Conservation (phyloP, 306 rosid genomes). For the Calophaca sinica region DNA sequence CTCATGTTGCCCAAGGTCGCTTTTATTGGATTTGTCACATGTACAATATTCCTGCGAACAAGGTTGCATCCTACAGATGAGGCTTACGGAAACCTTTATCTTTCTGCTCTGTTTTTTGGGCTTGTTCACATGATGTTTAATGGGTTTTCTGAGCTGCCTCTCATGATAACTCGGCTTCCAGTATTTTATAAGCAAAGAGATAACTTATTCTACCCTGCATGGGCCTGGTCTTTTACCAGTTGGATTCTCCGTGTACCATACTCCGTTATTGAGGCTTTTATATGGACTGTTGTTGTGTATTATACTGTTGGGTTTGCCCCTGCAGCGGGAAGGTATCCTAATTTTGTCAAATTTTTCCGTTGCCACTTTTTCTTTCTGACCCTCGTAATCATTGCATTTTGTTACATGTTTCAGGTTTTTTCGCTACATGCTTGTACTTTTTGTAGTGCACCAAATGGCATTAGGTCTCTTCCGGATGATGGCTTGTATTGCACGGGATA, state of each 20-base stretch:
- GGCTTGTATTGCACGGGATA: constrained; percentile 82
- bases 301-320: constrained; percentile 92
- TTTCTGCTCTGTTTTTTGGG: constrained; percentile 83
- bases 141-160: constrained; percentile 83
- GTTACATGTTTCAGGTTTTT: constrained; percentile 76
- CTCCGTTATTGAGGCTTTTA: constrained; percentile 76
- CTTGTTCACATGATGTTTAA: constrained; percentile 92
- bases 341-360: constrained; percentile 4
- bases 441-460: constrained; percentile 89
- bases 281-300: constrained; percentile 84
- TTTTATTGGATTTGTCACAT: constrained; percentile 77
- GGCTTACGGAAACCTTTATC: constrained; percentile 69
- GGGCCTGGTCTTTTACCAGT: constrained; percentile 81
- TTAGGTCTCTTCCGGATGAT: constrained; percentile 86
- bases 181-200: constrained; percentile 92
- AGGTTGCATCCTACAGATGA: constrained; percentile 73
- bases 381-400: constrained; percentile 35
- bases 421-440: constrained; percentile 76
- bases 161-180: constrained; percentile 84
- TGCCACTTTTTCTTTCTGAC: background rate
- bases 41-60: constrained; percentile 74
- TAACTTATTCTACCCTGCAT: constrained; percentile 83
- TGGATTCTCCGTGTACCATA: constrained; percentile 87
- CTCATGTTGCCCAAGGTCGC: constrained; percentile 66
- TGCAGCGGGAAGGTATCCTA: constrained; percentile 65